Conservation (phyloP, 345 rosid species). For the Anacardium occidentale region DNA sequence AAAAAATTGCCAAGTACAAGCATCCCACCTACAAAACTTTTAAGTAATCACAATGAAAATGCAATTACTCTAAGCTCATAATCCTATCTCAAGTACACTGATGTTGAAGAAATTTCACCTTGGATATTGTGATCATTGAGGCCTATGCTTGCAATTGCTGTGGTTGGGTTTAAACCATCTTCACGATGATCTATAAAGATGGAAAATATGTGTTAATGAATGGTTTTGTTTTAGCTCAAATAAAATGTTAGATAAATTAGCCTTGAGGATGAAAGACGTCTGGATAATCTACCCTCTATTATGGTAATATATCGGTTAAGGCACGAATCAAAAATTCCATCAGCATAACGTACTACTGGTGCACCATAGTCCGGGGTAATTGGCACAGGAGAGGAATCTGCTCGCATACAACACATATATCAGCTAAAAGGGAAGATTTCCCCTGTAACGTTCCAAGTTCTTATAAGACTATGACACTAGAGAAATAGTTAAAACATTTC, state of each 20-base stretch:
- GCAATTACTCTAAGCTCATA: neutral
- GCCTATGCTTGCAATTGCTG: slow-evolving; percentile 53
- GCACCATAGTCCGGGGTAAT: slow-evolving; percentile 82
- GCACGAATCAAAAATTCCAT: slow-evolving; percentile 75
- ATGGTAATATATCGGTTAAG: slow-evolving; percentile 67
- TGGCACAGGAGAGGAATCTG: slow-evolving; percentile 60
- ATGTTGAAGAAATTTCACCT: slow-evolving; percentile 43
- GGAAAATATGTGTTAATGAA: slow-evolving; percentile 2
- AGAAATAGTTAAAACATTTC: neutral
- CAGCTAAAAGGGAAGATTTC: slow-evolving; percentile 8
- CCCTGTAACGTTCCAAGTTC: neutral
- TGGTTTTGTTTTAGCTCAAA: neutral
- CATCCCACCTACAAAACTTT: neutral
- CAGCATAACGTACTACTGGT: slow-evolving; percentile 68
- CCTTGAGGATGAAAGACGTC: neutral
- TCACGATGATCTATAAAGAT: slow-evolving; percentile 59
- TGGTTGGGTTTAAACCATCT: slow-evolving; percentile 53
- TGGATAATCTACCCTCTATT: slow-evolving; percentile 63
- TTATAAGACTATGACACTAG: neutral
- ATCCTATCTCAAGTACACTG: neutral
- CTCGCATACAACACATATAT: slow-evolving; percentile 17
- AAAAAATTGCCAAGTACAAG: neutral
- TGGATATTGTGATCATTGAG: slow-evolving; percentile 42
- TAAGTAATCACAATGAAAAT: neutral
- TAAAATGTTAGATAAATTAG: neutral